phyloP scores from a whole-genome alignment of 2,329 filamentous ascomycete genomes.

The Ustilaginoidea virens region DNA sequence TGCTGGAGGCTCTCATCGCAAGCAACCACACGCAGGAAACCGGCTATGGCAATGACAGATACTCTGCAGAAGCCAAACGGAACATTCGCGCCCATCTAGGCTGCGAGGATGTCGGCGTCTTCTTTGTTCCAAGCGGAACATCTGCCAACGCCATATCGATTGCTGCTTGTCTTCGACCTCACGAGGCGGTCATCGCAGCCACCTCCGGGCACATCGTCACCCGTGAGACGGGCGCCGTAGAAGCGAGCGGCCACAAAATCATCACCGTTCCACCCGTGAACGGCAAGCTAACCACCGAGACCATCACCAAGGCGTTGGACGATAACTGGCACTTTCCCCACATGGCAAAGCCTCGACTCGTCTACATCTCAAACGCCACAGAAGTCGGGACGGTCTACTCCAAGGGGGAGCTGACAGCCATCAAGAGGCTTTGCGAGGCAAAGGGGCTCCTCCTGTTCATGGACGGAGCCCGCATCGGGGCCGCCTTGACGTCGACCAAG shows the following conservation, averaged over 20 bases:
- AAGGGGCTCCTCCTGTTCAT: constrained; percentile 27
- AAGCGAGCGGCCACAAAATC: constrained; percentile 35
- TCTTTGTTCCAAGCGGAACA: constrained; percentile 36
- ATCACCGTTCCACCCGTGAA: constrained; percentile 28
- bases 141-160: constrained; percentile 37
- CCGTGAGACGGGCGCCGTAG: constrained; percentile 33
- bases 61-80: constrained; percentile 23
- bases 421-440: constrained; percentile 26
- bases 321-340: constrained; percentile 36
- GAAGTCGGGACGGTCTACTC: constrained; percentile 34
- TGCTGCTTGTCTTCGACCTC: constrained; percentile 31
- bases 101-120: constrained; percentile 25
- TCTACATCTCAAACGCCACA: constrained; percentile 36
- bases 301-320: constrained; percentile 24
- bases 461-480: constrained; percentile 30
- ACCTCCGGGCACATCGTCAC: constrained; percentile 33
- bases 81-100: constrained; percentile 23
- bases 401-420: constrained; percentile 22
- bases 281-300: constrained; percentile 29
- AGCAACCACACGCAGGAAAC: constrained; percentile 29
- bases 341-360: constrained; percentile 33
- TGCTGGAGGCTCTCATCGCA: constrained; percentile 28
- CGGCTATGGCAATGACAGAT: constrained; percentile 31
- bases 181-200: constrained; percentile 34
- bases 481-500: constrained; percentile 24